Evolutionary conservation across 2,329 filamentous ascomycete species (phyloP).

Genomic region (Xylaria sp.): DNA sequence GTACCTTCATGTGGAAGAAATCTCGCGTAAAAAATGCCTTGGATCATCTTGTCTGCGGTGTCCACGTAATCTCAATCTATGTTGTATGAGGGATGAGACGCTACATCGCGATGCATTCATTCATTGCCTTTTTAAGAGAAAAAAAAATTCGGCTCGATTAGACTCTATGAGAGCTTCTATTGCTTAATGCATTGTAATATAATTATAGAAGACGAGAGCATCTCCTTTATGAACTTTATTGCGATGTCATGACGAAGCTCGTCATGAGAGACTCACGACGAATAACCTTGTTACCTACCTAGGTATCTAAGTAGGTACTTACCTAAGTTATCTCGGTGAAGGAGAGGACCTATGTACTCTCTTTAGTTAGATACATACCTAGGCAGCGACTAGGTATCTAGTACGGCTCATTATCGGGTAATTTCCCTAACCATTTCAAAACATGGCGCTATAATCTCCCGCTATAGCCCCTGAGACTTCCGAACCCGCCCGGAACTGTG

Average conservation of each 20-base stretch:
- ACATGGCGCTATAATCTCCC: constrained; percentile 28
- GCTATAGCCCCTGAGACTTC: constrained; percentile 18
- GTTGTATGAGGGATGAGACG: constrained; percentile 5
- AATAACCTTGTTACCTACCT: no score
- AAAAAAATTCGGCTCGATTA: background rate
- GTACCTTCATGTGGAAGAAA: constrained; percentile 73
- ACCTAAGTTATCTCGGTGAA: no score
- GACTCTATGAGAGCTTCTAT: background rate
- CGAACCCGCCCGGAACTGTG: constrained; percentile 9
- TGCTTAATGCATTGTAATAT: background rate
- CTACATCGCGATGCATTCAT: constrained; percentile 20
- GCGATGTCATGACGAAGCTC: background rate
- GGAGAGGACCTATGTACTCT: no score
- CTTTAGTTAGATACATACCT: no score
- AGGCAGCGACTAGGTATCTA: background rate
- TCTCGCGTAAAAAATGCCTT: constrained; percentile 76
- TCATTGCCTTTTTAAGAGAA: constrained; percentile 6
- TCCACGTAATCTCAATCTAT: background rate
- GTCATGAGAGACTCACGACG: no score
- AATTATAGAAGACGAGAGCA: background rate
- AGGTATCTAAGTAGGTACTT: no score
- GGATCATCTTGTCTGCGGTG: constrained; percentile 63
- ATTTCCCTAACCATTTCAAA: constrained; percentile 5
- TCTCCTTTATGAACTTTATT: background rate
- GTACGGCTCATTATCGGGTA: constrained; percentile 19